Evolutionary conservation across 2,329 filamentous ascomycete genomes (phyloP).

Genomic region (Monilinia aucupariae): DNA sequence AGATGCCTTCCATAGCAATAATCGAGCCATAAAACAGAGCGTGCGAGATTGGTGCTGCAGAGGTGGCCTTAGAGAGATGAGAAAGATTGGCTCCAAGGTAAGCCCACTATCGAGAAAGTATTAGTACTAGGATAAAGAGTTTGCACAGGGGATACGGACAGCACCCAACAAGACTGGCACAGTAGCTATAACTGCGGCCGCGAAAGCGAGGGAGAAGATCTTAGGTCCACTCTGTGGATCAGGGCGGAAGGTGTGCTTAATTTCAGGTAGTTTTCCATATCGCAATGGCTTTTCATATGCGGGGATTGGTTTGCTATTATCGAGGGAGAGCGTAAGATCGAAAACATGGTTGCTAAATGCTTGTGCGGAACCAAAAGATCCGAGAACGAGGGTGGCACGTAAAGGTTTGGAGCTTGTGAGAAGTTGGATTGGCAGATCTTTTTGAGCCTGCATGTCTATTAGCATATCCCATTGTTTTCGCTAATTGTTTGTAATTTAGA

Average conservation of each 20-base stretch:
- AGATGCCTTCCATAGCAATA: constrained; percentile 80
- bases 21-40: constrained; percentile 81
- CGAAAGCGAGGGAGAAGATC: constrained; percentile 73
- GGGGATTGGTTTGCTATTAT: constrained; percentile 55
- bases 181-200: constrained; percentile 64
- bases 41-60: constrained; percentile 74
- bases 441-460: constrained; percentile 59
- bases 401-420: constrained; percentile 62
- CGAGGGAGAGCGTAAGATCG: constrained; percentile 60
- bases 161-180: constrained; percentile 67
- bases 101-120: constrained; percentile 57
- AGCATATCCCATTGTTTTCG: constrained; percentile 16
- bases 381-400: constrained; percentile 76
- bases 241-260: constrained; percentile 81
- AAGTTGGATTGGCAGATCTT: constrained; percentile 82
- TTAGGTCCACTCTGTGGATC: constrained; percentile 77
- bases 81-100: constrained; percentile 75
- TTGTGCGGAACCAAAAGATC: constrained; percentile 71
- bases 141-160: constrained; percentile 46
- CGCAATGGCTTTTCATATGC: constrained; percentile 64
- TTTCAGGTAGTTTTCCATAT: constrained; percentile 78
- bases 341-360: constrained; percentile 68
- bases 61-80: constrained; percentile 70
- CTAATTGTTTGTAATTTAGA: neutral
- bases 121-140: constrained; percentile 23